Evolutionary conservation across 176 grass and related monocot species (phyloP), one percentile per base, ranked within the genome.

Genomic region (Triticum monococcum): DNA sequence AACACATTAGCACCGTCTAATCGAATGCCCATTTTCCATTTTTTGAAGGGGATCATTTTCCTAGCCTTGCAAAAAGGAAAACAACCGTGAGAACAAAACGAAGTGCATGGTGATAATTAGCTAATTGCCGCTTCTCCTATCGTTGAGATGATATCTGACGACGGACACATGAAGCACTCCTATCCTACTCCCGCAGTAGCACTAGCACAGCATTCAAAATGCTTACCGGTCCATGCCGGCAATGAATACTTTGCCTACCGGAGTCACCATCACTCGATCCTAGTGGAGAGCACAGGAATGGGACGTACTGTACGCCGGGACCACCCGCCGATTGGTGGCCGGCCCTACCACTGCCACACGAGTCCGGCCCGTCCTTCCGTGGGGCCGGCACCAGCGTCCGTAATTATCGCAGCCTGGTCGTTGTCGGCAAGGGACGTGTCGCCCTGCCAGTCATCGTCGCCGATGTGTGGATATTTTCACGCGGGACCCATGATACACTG

Each of bases 381-480:
- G 72, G 68, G 79, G 5, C 38, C 70, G 75, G 75, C 64, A 87
- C 17, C 61, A 13, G 28, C 40, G 86, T 89, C 89, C 86, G 75
- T 79, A 79, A 84, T 90, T 85, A 71, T 75, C 77, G 72, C 79
- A 48, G 64, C 8, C 63, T 70, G 79, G 71, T 69, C 81, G 30
- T 62, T 83, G 81, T 93, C 85, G 81, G 64, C 77, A 35, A 22
- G 9, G 57, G 46, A 83, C 84, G 84, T 91, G 85, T 84, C 80
- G 74, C 54, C 1, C 43, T 60, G 7, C 40, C 64, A 18, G 32
- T 59, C 50, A 54, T 48, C 13, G 37, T 25, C n/a, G 2, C n/a
- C 3, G 36, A 9, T 4, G 20, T 14, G 23, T 46, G 14, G 78
- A 45, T 26, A 64, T 28, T 23, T n/a, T 32, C 5, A 59, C 20